A percentile compares a stretch with the other conserved stretches of the same genome.
Evolutionary conservation across 2,329 filamentous ascomycete genomes (phyloP).

Genomic region (Fusarium udum): DNA sequence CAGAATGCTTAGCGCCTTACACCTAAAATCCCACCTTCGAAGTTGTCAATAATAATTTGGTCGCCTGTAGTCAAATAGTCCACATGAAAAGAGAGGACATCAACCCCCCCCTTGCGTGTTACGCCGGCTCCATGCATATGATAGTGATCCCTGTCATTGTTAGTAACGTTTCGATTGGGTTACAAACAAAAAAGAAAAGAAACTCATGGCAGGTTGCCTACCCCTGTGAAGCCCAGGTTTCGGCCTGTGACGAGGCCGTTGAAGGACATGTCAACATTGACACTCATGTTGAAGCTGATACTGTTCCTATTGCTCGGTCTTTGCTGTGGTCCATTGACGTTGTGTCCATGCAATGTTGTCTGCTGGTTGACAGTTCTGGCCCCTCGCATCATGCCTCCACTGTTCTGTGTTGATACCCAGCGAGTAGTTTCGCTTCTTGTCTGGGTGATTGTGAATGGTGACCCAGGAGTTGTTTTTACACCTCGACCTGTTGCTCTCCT

Average conservation of each 20-base stretch:
- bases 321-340: slow-evolving; percentile 4
- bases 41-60: slow-evolving; percentile 15
- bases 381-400: slow-evolving; percentile 28
- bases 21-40: slow-evolving; percentile 31
- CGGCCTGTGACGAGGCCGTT: slow-evolving; percentile 40
- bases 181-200: background rate
- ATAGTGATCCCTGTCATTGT: slow-evolving; percentile 33
- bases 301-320: slow-evolving; percentile 28
- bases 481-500: slow-evolving; percentile 12
- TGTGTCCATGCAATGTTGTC: slow-evolving; percentile 33
- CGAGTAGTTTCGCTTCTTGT: slow-evolving; percentile 36
- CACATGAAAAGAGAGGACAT: background rate
- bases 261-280: slow-evolving; percentile 39
- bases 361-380: slow-evolving; percentile 32
- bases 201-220: slow-evolving; percentile 8
- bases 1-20: slow-evolving; percentile 38
- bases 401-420: slow-evolving; percentile 34
- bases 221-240: slow-evolving; percentile 39
- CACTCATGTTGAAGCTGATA: slow-evolving; percentile 41
- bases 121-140: slow-evolving; percentile 40
- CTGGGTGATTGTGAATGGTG: slow-evolving; percentile 28
- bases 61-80: background rate
- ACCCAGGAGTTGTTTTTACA: slow-evolving; percentile 1
- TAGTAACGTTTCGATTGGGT: background rate
- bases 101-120: slow-evolving; percentile 18